phyloP scores from a whole-genome alignment of 2,329 filamentous ascomycete species.

The Talaromyces sp. region DNA sequence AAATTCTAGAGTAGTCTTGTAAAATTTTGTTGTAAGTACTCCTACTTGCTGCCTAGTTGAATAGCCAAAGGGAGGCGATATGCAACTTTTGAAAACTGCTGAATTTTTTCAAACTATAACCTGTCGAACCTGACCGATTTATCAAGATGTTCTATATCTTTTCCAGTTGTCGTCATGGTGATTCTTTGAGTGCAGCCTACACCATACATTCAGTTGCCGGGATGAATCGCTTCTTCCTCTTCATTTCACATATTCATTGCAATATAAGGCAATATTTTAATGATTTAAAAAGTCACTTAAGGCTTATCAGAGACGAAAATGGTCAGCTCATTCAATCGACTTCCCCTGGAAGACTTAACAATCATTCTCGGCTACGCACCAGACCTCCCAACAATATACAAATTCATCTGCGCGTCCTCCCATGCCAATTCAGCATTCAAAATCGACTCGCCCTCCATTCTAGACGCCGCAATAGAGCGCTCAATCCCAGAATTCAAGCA shows the following conservation, averaged over 20 bases:
- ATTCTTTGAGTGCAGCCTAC: neutral
- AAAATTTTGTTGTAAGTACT: neutral
- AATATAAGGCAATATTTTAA: neutral
- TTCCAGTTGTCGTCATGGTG: neutral
- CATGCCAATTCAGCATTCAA: slow-evolving; percentile 7
- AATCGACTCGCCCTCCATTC: slow-evolving; percentile 5
- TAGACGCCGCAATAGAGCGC: slow-evolving; percentile 10
- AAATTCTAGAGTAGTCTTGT: neutral
- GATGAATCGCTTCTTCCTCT: neutral
- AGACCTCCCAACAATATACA: slow-evolving; percentile 17
- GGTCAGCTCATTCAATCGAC: neutral
- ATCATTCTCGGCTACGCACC: slow-evolving; percentile 6
- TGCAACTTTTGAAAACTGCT: neutral
- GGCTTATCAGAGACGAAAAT: neutral
- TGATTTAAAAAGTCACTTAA: neutral
- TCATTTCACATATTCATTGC: neutral
- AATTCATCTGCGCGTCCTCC: slow-evolving; percentile 1
- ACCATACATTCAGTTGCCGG: neutral
- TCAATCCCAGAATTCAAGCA: slow-evolving; percentile 14
- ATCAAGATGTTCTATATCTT: too few species aligned
- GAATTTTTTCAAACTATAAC: too few species aligned
- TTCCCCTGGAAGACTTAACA: slow-evolving; percentile 9
- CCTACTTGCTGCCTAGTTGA: neutral
- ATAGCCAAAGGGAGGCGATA: neutral
- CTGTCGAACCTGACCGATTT: too few species aligned